Percentiles rank a stretch among this genome's conserved stretches.
Evolutionary conservation across 345 rosid species (phyloP).

Genomic region (Lumnitzera littorea): DNA sequence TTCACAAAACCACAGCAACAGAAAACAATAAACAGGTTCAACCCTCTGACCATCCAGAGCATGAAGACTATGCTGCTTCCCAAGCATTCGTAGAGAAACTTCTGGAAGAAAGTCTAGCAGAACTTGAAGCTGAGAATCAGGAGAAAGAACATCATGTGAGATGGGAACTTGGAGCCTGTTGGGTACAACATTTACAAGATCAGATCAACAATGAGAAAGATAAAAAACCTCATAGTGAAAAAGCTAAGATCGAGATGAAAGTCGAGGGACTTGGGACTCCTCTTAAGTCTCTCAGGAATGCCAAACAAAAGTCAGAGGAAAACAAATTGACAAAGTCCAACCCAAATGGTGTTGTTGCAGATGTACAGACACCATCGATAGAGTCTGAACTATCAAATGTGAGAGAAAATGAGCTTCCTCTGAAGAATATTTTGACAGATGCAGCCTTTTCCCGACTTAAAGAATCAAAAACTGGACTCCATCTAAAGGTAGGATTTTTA

Average conservation of each 20-base stretch:
- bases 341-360: slow-evolving; percentile 28
- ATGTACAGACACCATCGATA: slow-evolving; percentile 33
- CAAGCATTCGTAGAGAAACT: slow-evolving; percentile 55
- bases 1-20: slow-evolving; percentile 43
- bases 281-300: slow-evolving; percentile 74
- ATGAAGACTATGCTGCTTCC: slow-evolving; percentile 55
- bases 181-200: slow-evolving; percentile 98
- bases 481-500: slow-evolving; percentile 52
- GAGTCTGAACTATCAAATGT: slow-evolving; percentile 41
- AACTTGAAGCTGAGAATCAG: slow-evolving; percentile 64
- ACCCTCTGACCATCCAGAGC: slow-evolving; percentile 36
- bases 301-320: slow-evolving; percentile 60
- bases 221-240: slow-evolving; percentile 58
- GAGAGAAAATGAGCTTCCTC: slow-evolving; percentile 47
- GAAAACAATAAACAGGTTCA: slow-evolving; percentile 40
- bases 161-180: slow-evolving; percentile 99
- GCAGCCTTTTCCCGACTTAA: slow-evolving; percentile 70
- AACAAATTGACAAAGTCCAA: slow-evolving; percentile 28
- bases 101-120: slow-evolving; percentile 70
- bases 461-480: slow-evolving; percentile 93
- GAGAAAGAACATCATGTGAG: slow-evolving; percentile 54
- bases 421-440: slow-evolving; percentile 58
- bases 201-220: slow-evolving; percentile 79
- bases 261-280: slow-evolving; percentile 96
- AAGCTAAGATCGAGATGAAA: slow-evolving; percentile 75